Base-by-base conservation (phyloP, 2,329 filamentous ascomycete genomes). In the Sphaerulina vaccinii region DNA sequence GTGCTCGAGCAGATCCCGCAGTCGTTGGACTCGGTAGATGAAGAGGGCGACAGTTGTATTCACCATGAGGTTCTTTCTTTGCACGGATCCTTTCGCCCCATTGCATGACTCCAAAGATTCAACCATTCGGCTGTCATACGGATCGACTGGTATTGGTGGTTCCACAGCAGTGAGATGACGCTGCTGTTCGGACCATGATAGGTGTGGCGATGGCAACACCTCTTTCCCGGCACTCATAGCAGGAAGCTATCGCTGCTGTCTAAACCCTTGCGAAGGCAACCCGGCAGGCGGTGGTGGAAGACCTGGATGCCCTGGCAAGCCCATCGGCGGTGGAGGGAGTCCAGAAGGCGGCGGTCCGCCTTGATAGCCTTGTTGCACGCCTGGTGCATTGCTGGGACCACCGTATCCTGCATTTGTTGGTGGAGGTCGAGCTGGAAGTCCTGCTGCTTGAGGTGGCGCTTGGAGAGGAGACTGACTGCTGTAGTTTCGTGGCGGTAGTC, bases 341-440 rank as follows among this genome's bases (percentile, higher is more conserved):
- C 51, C 71, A 71, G 53, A 64, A 43, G 63, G 52, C 16, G 72
- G 75, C 2, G 51, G 52, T 15, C 52, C 71, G 70, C 50, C 75
- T 71, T 36, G 74, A 71, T 53, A 62, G 22, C 41, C 49, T 38
- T 48, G 52, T 10, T 60, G 58, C 58, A 63, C 57, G 15, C 62
- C 62, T 2, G 76, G 76, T 41, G 74, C 70, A 62, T 78, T 79
- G 46, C 80, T 77, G 11, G 81, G 84, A 8, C 85, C 86, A 36
- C 85, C 85, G 65, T 86, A 87, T 1, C 83, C 84, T 43, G 75
- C 83, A 62, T 85, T 82, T 13, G 78, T 82, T 15, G 84, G 83
- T 3, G 86, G 86, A n/a, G 86, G 86, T 33, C 86, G 75, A 51
- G 85, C 83, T 33, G 86, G 86, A 21, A 85, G 68, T 11, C 82